phyloP scores from a whole-genome alignment of 164 flowering plant species.

The Macadamia tetraphylla region DNA sequence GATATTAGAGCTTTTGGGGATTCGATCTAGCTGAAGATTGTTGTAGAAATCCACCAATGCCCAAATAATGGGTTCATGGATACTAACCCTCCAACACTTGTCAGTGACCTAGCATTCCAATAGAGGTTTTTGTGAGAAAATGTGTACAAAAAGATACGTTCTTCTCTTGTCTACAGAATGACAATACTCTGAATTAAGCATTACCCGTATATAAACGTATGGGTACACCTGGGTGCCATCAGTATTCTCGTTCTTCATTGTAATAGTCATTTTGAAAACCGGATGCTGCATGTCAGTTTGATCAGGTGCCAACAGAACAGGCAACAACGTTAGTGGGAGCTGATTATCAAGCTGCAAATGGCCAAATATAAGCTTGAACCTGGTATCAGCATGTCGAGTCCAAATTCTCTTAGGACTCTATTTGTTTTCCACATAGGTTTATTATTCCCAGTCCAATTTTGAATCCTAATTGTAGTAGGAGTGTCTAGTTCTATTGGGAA shows the following conservation, averaged over 20 bases:
- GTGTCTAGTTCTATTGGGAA: too few relatives aligned
- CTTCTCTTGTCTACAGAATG: background rate
- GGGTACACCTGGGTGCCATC: conserved; percentile 86
- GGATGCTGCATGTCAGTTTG: conserved; percentile 59
- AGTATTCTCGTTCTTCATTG: conserved; percentile 55
- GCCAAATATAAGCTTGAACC: conserved; percentile 91
- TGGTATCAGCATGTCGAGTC: conserved; percentile 23
- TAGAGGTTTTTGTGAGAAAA: conserved; percentile 6
- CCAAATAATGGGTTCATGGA: conserved; percentile 98
- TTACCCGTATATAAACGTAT: conserved; percentile 81
- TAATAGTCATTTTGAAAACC: conserved; percentile 82
- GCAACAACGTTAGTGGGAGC: conserved; percentile 83
- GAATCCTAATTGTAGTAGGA: too few relatives aligned
- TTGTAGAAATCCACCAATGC: conserved; percentile 67
- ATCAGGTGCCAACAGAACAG: conserved; percentile 89
- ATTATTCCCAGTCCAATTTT: too few relatives aligned
- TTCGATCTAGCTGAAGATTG: conserved; percentile 66
- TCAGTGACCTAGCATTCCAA: conserved; percentile 65
- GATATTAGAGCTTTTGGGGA: conserved; percentile 55
- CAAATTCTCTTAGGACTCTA: too few relatives aligned
- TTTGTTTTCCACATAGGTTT: too few relatives aligned
- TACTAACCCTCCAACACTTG: conserved; percentile 69
- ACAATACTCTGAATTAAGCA: conserved; percentile 2
- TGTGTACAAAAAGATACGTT: background rate
- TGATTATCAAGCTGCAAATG: conserved; percentile 89